Percentiles rank a stretch among this genome's conserved stretches.
phyloP scores from a whole-genome alignment of 306 rosid species.

The Acacia crassicarpa region DNA sequence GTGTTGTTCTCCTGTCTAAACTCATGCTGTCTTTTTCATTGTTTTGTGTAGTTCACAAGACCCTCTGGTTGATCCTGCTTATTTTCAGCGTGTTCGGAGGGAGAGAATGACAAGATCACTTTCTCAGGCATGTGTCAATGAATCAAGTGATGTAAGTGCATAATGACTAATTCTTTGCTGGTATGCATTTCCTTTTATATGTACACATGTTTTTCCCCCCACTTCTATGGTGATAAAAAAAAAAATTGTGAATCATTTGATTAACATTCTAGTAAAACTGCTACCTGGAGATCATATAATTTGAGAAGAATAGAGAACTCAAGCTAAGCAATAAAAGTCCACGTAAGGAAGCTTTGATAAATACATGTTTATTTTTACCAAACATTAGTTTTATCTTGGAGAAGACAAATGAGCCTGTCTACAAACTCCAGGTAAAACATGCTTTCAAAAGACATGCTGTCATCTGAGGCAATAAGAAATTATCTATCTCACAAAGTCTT shows the following conservation, averaged over 20 bases:
- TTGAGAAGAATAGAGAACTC: not conserved
- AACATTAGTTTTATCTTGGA: not conserved
- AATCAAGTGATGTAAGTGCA: conserved; percentile 43
- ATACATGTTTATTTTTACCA: not conserved
- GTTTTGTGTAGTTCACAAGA: conserved; percentile 49
- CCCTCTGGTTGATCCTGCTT: conserved; percentile 88
- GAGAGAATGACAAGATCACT: conserved; percentile 46
- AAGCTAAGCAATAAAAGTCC: conserved; percentile 1
- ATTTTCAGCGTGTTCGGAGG: conserved; percentile 73
- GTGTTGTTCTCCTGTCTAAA: not conserved
- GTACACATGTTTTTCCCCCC: not conserved
- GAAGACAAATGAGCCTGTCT: conserved; percentile 9
- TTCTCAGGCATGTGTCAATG: conserved; percentile 38
- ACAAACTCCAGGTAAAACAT: conserved; percentile 1
- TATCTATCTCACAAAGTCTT: not conserved
- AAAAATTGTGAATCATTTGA: not conserved
- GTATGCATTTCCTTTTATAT: not conserved
- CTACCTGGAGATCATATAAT: not conserved
- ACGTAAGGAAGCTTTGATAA: not conserved
- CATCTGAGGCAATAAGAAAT: conserved; percentile 7
- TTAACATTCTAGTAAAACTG: not conserved
- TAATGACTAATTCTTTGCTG: conserved; percentile 7
- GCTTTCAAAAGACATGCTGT: not conserved
- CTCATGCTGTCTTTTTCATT: not conserved
- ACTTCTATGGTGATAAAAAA: not conserved